These are phyloP conservation scores for Nigrospora oryzae DNA, from an alignment of 2,329 filamentous ascomycete species.

Conservation along the genomic window DNA sequence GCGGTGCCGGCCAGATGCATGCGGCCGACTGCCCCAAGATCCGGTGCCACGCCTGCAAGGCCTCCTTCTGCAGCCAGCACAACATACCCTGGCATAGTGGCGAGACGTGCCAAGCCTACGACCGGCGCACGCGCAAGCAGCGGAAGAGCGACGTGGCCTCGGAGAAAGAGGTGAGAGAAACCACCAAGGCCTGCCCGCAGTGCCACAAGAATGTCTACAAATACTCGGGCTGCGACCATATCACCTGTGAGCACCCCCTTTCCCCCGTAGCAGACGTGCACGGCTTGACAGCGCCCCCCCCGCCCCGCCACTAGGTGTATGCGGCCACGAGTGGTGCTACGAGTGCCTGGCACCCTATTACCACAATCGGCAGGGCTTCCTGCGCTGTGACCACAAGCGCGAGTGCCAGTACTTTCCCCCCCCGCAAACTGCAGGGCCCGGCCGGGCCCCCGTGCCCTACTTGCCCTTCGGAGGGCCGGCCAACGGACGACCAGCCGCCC, in stretches of 20 bases:
- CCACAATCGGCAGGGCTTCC: constrained; percentile 14
- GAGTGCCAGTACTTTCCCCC: constrained; percentile 16
- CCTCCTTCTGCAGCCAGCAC: constrained; percentile 23
- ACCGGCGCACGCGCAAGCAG: constrained; percentile 18
- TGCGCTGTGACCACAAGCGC: constrained; percentile 21
- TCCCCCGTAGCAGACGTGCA: not conserved
- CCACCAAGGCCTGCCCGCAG: constrained; percentile 23
- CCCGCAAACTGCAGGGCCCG: constrained; percentile 16
- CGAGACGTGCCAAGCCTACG: constrained; percentile 27
- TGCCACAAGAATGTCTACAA: constrained; percentile 27
- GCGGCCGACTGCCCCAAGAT: constrained; percentile 19
- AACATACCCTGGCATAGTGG: constrained; percentile 26
- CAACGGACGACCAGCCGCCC: constrained; percentile 3
- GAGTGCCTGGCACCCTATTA: constrained; percentile 22
- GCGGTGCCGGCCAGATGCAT: constrained; percentile 28
- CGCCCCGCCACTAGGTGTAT: constrained; percentile 14
- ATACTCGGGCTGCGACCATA: constrained; percentile 28
- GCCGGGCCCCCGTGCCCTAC: constrained; percentile 12
- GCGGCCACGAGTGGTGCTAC: constrained; percentile 32
- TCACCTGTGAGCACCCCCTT: constrained; percentile 24
- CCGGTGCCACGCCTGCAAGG: constrained; percentile 22
- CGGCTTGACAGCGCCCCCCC: constrained; percentile 3
- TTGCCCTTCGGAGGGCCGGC: not conserved
- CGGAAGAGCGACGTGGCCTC: constrained; percentile 22
- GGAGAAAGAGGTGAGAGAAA: constrained; percentile 20